Conservation (phyloP, 345 rosid species). For the Hevea brasiliensis region DNA sequence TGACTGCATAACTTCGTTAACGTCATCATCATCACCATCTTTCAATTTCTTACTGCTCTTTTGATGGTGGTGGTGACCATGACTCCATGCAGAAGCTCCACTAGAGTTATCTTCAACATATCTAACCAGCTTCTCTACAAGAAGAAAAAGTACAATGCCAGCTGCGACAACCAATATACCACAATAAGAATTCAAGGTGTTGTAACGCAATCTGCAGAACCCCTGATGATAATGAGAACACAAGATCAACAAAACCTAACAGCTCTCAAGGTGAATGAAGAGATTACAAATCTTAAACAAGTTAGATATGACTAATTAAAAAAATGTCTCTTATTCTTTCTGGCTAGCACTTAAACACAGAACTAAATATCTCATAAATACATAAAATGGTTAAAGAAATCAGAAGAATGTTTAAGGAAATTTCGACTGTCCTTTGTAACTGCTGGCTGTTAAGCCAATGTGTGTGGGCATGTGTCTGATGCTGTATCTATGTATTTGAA, state of each 20-base stretch:
- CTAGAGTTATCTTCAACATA: conserved; percentile 75
- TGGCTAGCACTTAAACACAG: not conserved
- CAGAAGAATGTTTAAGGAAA: too few species aligned
- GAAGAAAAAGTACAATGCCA: conserved; percentile 91
- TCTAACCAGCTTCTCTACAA: conserved; percentile 93
- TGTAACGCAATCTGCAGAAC: conserved; percentile 24
- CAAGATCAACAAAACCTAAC: conserved; percentile 13
- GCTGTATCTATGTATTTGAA: not conserved
- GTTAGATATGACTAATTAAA: not conserved
- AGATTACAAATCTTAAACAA: not conserved
- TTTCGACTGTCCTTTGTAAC: too few species aligned
- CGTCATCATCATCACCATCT: conserved; percentile 42
- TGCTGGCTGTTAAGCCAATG: too few species aligned
- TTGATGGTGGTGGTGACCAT: conserved; percentile 68
- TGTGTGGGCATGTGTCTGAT: too few species aligned
- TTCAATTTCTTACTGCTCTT: conserved; percentile 53
- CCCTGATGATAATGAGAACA: conserved; percentile 19
- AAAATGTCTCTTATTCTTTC: not conserved
- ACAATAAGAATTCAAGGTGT: conserved; percentile 25
- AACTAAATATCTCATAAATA: not conserved
- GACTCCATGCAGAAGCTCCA: conserved; percentile 56
- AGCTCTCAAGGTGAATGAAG: not conserved
- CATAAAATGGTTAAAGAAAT: not conserved
- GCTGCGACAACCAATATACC: conserved; percentile 52
- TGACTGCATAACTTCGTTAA: conserved; percentile 26